Conservation (phyloP, 2,329 filamentous ascomycete genomes). For the Gaeumannomyces tritici region DNA sequence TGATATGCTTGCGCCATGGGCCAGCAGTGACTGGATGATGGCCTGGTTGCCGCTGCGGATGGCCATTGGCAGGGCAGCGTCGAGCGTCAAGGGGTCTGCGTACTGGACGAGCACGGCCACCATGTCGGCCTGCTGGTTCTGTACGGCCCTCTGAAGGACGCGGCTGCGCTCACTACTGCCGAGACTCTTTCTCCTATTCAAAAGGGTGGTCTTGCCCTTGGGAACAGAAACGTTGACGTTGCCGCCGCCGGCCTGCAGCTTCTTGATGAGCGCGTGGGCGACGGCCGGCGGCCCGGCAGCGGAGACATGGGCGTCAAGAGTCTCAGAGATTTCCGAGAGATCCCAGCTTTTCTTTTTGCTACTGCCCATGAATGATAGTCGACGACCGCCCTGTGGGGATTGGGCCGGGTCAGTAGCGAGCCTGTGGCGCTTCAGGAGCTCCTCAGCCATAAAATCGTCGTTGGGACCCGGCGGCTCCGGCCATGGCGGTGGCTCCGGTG, state of each 20-base stretch:
- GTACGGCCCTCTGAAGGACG: slow-evolving; percentile 36
- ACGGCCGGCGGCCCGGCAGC: slow-evolving; percentile 41
- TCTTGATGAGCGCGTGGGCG: slow-evolving; percentile 44
- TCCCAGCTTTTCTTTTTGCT: slow-evolving; percentile 41
- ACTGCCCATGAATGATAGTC: slow-evolving; percentile 30
- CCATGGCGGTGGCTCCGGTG: slow-evolving; percentile 21
- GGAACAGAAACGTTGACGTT: slow-evolving; percentile 36
- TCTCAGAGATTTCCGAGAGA: slow-evolving; percentile 41
- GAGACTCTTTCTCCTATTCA: slow-evolving; percentile 38
- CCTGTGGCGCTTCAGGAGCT: slow-evolving; percentile 38
- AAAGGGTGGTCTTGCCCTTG: slow-evolving; percentile 36
- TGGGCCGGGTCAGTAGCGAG: slow-evolving; percentile 18
- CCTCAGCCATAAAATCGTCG: slow-evolving; percentile 44
- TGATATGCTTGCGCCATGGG: slow-evolving; percentile 38
- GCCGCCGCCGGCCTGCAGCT: slow-evolving; percentile 37
- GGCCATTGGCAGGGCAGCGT: slow-evolving; percentile 38
- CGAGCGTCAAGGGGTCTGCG: slow-evolving; percentile 39
- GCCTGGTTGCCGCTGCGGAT: slow-evolving; percentile 31
- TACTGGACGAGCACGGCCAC: slow-evolving; percentile 43
- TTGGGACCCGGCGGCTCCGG: slow-evolving; percentile 33
- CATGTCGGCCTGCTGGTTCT: slow-evolving; percentile 46
- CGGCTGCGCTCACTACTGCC: slow-evolving; percentile 38
- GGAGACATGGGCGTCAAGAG: slow-evolving; percentile 37
- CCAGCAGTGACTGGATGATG: slow-evolving; percentile 37
- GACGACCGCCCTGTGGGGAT: slow-evolving; percentile 17